These are phyloP conservation scores for Dryadomyces quercus-mongolicae DNA, from an alignment of 2,329 filamentous ascomycete genomes.

Conservation along the genomic window DNA sequence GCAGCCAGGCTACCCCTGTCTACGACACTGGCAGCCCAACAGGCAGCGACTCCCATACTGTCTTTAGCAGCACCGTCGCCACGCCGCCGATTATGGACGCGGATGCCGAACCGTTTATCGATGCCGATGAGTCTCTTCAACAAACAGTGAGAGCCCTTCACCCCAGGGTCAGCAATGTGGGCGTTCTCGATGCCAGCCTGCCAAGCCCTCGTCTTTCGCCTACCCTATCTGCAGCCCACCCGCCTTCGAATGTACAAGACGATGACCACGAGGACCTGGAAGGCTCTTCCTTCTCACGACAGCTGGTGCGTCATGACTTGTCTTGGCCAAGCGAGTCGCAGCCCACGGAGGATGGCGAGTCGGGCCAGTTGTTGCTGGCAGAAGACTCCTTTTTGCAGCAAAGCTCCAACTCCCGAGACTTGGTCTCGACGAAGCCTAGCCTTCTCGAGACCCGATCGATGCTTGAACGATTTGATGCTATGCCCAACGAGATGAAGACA, in stretches of 20 bases:
- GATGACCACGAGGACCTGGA: conserved; percentile 32
- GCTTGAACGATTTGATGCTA: conserved; percentile 79
- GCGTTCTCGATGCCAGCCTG: conserved; percentile 77
- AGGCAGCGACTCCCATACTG: conserved; percentile 43
- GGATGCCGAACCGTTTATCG: conserved; percentile 49
- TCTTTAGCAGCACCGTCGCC: conserved; percentile 52
- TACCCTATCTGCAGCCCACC: conserved; percentile 61
- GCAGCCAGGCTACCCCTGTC: conserved; percentile 24
- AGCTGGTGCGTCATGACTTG: conserved; percentile 20
- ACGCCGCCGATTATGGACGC: conserved; percentile 67
- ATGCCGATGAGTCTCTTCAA: conserved; percentile 36
- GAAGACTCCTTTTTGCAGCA: not conserved
- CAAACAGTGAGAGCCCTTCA: conserved; percentile 33
- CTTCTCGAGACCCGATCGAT: conserved; percentile 75
- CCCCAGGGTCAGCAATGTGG: conserved; percentile 52
- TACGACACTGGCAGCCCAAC: conserved; percentile 39
- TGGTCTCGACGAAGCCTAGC: conserved; percentile 22
- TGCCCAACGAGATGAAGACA: conserved; percentile 84
- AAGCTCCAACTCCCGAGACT: conserved; percentile 10
- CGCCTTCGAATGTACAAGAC: conserved; percentile 27
- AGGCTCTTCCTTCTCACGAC: conserved; percentile 21
- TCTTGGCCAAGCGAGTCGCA: conserved; percentile 29
- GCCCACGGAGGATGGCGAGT: conserved; percentile 23
- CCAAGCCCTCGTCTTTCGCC: conserved; percentile 92
- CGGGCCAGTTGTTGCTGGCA: conserved; percentile 3